Evolutionary conservation across 2,329 filamentous ascomycete genomes (phyloP).

Genomic region (Aspergillus sp.): DNA sequence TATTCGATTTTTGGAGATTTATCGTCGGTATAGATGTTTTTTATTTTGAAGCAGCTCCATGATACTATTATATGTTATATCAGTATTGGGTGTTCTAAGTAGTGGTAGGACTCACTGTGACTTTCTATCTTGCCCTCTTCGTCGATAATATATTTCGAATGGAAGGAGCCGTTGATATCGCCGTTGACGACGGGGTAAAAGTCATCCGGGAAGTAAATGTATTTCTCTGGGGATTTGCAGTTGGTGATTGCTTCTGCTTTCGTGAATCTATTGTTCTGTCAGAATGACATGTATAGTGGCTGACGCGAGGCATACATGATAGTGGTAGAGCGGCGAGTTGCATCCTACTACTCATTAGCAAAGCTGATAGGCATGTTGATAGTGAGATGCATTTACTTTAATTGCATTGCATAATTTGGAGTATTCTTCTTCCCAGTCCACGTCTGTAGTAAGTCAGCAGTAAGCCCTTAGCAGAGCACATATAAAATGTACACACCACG

Average conservation of each 20-base stretch:
- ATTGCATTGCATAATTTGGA: too few species aligned
- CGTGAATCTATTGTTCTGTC: neutral
- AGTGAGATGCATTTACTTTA: too few species aligned
- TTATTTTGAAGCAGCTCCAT: neutral
- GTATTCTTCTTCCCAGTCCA: too few species aligned
- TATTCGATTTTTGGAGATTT: neutral
- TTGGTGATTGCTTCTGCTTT: neutral
- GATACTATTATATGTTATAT: neutral
- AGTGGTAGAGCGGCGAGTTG: neutral
- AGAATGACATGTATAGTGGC: conserved; percentile 6
- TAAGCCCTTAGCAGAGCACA: too few species aligned
- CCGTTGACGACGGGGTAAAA: conserved; percentile 52
- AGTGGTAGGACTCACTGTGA: neutral
- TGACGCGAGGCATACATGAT: conserved; percentile 55
- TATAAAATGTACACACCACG: too few species aligned
- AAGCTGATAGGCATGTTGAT: too few species aligned
- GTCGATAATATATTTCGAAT: neutral
- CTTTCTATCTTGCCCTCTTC: neutral
- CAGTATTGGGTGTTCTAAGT: neutral
- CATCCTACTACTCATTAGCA: too few species aligned
- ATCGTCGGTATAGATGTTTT: neutral
- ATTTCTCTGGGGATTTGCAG: neutral
- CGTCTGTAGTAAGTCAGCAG: too few species aligned
- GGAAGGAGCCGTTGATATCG: conserved; percentile 40
- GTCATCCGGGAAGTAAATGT: neutral